Percentiles rank a stretch among this genome's conserved stretches.
These are phyloP conservation scores for Ganoderma leucocontextum DNA, from an alignment of 1,284 basidiomycete genomes.

Conservation along the genomic window DNA sequence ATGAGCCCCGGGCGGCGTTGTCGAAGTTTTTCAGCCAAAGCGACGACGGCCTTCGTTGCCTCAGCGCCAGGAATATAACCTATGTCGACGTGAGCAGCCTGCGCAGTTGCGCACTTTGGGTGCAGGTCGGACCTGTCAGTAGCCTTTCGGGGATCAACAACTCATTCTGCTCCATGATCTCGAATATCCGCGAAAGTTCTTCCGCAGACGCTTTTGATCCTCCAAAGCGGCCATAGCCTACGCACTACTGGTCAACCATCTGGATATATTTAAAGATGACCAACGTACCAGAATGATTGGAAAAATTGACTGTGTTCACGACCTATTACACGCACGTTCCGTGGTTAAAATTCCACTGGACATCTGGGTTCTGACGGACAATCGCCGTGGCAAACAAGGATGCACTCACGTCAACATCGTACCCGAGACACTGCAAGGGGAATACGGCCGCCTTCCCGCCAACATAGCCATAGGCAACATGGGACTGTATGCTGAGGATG, in stretches of 20 bases:
- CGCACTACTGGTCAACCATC: constrained; percentile 1
- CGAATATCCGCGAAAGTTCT: constrained; percentile 75
- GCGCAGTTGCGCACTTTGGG: neutral
- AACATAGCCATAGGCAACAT: constrained; percentile 96
- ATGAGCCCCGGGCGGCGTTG: constrained; percentile 66
- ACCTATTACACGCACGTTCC: constrained; percentile 61
- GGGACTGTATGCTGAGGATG: constrained; percentile 89
- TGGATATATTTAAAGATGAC: neutral
- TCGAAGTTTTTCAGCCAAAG: constrained; percentile 70
- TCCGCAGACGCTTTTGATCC: constrained; percentile 77
- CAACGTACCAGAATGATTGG: constrained; percentile 88
- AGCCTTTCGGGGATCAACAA: constrained; percentile 71
- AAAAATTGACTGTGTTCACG: constrained; percentile 95
- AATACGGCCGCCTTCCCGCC: constrained; percentile 95
- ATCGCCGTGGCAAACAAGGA: neutral
- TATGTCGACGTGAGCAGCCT: constrained; percentile 29
- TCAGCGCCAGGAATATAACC: constrained; percentile 92
- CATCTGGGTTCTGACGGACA: constrained; percentile 5
- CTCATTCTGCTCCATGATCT: constrained; percentile 72
- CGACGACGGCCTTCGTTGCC: constrained; percentile 73
- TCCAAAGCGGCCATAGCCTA: constrained; percentile 81
- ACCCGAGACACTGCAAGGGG: constrained; percentile 93
- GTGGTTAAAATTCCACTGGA: constrained; percentile 12
- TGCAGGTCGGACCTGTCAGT: constrained; percentile 65
- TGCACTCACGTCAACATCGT: constrained; percentile 91